phyloP scores from a whole-genome alignment of 2,329 filamentous ascomycete species.

The Cercospora sp. region DNA sequence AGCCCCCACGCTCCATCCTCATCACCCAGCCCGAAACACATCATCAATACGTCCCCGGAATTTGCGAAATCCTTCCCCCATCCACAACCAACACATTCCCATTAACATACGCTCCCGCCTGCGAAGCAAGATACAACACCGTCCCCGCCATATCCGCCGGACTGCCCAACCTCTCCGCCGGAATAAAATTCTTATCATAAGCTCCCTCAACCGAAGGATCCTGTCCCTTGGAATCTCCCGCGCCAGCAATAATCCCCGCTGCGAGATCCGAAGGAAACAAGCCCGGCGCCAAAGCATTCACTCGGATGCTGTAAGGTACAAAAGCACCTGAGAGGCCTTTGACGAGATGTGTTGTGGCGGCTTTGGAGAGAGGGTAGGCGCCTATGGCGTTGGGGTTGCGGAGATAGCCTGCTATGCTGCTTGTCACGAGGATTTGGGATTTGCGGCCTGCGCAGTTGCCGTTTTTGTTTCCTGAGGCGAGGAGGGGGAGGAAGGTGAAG shows the following conservation, averaged over 20 bases:
- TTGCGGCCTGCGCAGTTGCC: constrained; percentile 34
- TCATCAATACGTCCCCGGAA: constrained; percentile 25
- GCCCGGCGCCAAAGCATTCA: constrained; percentile 55
- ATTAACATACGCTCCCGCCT: constrained; percentile 66
- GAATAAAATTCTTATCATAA: constrained; percentile 51
- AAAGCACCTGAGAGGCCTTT: constrained; percentile 50
- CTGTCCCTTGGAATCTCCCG: constrained; percentile 1
- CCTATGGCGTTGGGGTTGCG: constrained; percentile 40
- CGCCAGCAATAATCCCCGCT: constrained; percentile 44
- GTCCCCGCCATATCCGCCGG: constrained; percentile 65
- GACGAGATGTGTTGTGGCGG: constrained; percentile 50
- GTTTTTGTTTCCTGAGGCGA: constrained; percentile 45
- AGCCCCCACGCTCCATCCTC: neutral
- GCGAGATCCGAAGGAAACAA: constrained; percentile 66
- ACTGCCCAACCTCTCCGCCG: constrained; percentile 59
- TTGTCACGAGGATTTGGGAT: constrained; percentile 51
- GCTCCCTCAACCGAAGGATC: constrained; percentile 40
- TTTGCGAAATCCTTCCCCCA: constrained; percentile 26
- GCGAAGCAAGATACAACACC: constrained; percentile 64
- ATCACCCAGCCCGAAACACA: neutral
- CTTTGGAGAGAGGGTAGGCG: constrained; percentile 51
- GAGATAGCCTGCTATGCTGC: constrained; percentile 48
- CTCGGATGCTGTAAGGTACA: constrained; percentile 48
- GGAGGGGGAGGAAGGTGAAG: constrained; percentile 45
- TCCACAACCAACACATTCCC: constrained; percentile 44